Evolutionary conservation across 2,329 filamentous ascomycete species (phyloP), one percentile per base, ranked within the genome.

Genomic region (Lecanicillium sp.): DNA sequence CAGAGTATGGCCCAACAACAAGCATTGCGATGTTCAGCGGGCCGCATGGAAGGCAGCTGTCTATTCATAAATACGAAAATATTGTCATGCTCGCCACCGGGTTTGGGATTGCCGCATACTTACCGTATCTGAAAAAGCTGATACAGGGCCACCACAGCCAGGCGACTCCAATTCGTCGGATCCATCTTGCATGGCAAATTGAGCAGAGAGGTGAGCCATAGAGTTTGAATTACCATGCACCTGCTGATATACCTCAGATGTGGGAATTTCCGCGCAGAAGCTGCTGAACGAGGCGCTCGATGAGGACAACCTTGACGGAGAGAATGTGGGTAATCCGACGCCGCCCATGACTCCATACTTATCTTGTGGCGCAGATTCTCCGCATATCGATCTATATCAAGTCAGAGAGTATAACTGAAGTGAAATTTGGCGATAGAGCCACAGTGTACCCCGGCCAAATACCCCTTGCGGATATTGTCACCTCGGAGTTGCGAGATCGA

Each of bases 91-190:
- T 61, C n/a, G 45, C 52, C 8, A 61, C 45, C 28, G 48, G 51
- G 16, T 60, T 60, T 30, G 48, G 57, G 3, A 60, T 63, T 31
- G 43, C 49, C 14, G 50, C 51, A 22, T 43, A 57, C 28, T 41
- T 62, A 34, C 53, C 44, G 8, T 59, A 58, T 46, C 51, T 63
- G 8, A 56, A 56, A 36, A 47, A 60, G 40, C 45, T 63, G 13
- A 55, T 64, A 33, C 43, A 59, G 35, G 44, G 52, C 16, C 58
- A 58, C 39, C 56, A 57, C 29, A 52, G 51, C 22, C 49, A 41
- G 33, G 48, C 47, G 16, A 44, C 47, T 35, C 40, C 41, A 27
- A 50, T 50, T 37, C 45, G 47, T 37, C 41, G 49, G 13, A 47
- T 63, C n/a, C 45, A 59, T 50, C 46, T 63, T 6, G 49, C 62